Base-by-base conservation (phyloP, 495 filamentous ascomycete genomes). In the Annulohypoxylon maeteangense region DNA sequence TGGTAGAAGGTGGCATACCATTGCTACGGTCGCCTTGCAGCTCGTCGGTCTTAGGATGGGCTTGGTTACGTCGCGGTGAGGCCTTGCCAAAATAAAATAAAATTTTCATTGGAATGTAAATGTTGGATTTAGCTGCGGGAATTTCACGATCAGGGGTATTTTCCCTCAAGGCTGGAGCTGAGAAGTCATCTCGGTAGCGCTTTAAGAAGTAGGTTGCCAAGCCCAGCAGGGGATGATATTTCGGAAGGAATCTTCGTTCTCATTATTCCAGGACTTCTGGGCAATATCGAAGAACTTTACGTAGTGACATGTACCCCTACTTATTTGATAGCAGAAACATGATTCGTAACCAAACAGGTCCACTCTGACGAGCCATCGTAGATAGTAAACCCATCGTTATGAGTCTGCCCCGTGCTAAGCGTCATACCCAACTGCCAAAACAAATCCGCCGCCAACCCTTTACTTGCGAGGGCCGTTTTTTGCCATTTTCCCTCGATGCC, bases 371-470 rank as follows among this genome's bases (percentile, higher is more conserved):
- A 78, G 18, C 80, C 81, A 1, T 79, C 62, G 57, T 81, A 84
- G 53, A 84, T 80, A 25, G 82, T 84, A 59, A 90, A 87, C 2
- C 85, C 87, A 70, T 91, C 89, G 66, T 91, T 78, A 7, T 87
- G 75, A 34, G 89, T 88, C 65, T 82, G 78, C 1, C 89, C 89
- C 18, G 78, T 83, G 58, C 80, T 83, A 56, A 85, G 87, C 16
- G 76, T 81, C 48, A 81, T 87, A 0, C 89, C 90, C 71, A 83
- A 87, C 75, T 92, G 89, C 90, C 90, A 92, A 76, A 85, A 90
- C 74, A 89, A 78, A 76, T 91, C 87, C 0, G 82, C 84, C 23
- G 91, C 81, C 59, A 85, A 85, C 7, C 84, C 81, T 31, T 82
- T 73, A 3, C 89, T 74, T 0, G 82, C 79, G 3, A 87, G 85